Evolutionary conservation across 2,329 filamentous ascomycete genomes (phyloP).

Genomic region (Botrytis tulipae): DNA sequence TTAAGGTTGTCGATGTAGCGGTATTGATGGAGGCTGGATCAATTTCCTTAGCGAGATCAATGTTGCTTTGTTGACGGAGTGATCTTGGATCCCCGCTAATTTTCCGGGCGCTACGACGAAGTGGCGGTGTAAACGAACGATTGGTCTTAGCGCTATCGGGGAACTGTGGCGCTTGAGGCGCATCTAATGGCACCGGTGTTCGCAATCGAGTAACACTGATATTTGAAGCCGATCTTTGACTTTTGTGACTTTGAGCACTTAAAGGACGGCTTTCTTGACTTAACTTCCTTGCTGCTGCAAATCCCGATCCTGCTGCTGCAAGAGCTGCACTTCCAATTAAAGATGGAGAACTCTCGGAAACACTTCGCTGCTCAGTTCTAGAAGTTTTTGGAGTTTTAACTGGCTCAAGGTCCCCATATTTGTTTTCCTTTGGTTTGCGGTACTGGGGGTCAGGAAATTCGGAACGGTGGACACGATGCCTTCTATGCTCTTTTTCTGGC

Average conservation of each 20-base stretch:
- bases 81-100: constrained; percentile 75
- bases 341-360: constrained; percentile 26
- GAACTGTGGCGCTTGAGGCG: constrained; percentile 46
- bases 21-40: constrained; percentile 46
- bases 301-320: constrained; percentile 33
- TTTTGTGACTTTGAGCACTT: constrained; percentile 31
- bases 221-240: constrained; percentile 34
- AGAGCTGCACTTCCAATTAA: constrained; percentile 32
- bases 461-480: constrained; percentile 31
- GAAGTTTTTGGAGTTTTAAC: constrained; percentile 29
- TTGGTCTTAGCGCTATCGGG: constrained; percentile 61
- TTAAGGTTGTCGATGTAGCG: constrained; percentile 34
- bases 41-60: constrained; percentile 44
- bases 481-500: constrained; percentile 24
- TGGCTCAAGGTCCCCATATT: constrained; percentile 33
- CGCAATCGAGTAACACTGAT: constrained; percentile 35
- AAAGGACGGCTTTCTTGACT: constrained; percentile 36
- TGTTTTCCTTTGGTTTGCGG: constrained; percentile 32
- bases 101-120: constrained; percentile 65
- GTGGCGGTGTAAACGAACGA: constrained; percentile 60
- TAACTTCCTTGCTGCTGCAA: constrained; percentile 35
- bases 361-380: constrained; percentile 30
- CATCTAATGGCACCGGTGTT: constrained; percentile 33
- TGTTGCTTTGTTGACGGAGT: constrained; percentile 55
- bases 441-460: constrained; percentile 29